phyloP scores from a whole-genome alignment of 2,329 filamentous ascomycete species.

The Immersiporthe knoxdaviesiana region DNA sequence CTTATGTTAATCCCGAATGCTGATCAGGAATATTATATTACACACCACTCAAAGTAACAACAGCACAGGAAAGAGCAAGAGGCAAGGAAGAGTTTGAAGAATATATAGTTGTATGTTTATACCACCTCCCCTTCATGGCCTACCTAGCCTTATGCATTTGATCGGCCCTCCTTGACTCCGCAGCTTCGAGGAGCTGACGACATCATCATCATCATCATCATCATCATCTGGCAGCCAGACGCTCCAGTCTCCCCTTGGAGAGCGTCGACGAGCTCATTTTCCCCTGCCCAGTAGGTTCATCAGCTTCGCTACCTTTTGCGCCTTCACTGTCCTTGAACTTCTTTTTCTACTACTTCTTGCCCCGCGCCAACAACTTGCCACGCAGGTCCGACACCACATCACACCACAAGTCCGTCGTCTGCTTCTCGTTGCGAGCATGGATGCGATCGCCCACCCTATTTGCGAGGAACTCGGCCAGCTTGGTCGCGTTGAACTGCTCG shows the following conservation, averaged over 20 bases:
- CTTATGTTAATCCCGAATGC: not conserved
- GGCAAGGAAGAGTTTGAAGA: not conserved
- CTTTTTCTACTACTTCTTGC: conserved; percentile 48
- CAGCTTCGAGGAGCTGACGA: no score
- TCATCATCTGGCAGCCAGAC: no score
- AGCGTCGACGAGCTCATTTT: no score
- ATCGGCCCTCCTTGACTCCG: no score
- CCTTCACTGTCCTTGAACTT: no score
- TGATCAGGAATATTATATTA: not conserved
- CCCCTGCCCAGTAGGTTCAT: no score
- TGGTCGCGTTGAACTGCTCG: conserved; percentile 74
- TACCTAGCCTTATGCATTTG: no score
- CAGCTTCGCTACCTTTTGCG: no score
- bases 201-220: no score
- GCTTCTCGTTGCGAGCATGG: conserved; percentile 40
- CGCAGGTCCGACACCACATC: conserved; percentile 59
- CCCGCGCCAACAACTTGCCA: conserved; percentile 58
- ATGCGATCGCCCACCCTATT: conserved; percentile 53
- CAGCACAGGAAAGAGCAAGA: not conserved
- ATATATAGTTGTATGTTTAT: no score
- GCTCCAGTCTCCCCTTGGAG: no score
- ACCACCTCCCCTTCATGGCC: no score
- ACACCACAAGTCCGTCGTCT: conserved; percentile 51
- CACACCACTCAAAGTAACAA: not conserved
- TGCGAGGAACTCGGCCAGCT: conserved; percentile 72